A percentile compares a stretch with the other conserved stretches of the same genome.
Evolutionary conservation across 495 filamentous ascomycete species (phyloP).

Genomic region (Aspergillus nanangensis): DNA sequence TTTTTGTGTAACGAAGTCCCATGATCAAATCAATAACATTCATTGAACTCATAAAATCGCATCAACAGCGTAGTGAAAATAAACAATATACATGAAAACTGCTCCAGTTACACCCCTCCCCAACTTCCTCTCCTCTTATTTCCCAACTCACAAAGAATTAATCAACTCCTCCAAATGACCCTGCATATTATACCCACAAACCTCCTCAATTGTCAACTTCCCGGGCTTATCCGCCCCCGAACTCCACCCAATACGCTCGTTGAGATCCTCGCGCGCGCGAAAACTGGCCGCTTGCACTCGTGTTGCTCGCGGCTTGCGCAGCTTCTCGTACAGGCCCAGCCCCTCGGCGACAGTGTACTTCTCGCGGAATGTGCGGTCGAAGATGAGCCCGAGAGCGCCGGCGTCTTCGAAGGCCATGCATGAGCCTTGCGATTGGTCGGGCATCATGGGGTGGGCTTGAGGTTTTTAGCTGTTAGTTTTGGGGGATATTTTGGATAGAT

Average conservation of each 20-base stretch:
- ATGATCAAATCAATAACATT: background rate
- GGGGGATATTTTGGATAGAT: no score
- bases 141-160: background rate
- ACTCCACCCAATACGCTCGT: constrained; percentile 25
- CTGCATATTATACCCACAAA: constrained; percentile 23
- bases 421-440: constrained; percentile 34
- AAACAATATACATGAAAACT: background rate
- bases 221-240: constrained; percentile 14
- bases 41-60: background rate
- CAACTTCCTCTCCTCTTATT: no score
- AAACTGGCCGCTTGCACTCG: constrained; percentile 35
- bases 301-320: constrained; percentile 35
- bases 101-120: no score
- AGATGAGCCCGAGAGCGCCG: constrained; percentile 29
- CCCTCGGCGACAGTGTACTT: constrained; percentile 22
- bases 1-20: background rate
- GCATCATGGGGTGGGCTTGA: constrained; percentile 52
- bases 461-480: no score
- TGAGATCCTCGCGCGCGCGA: constrained; percentile 22
- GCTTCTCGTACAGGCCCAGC: constrained; percentile 33
- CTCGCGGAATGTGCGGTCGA: constrained; percentile 21
- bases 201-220: constrained; percentile 30
- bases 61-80: background rate
- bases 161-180: constrained; percentile 15
- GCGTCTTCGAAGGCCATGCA: constrained; percentile 41